These are phyloP conservation scores for Kondoa subrosea DNA, from an alignment of 768 basidiomycete species.

Conservation along the genomic window DNA sequence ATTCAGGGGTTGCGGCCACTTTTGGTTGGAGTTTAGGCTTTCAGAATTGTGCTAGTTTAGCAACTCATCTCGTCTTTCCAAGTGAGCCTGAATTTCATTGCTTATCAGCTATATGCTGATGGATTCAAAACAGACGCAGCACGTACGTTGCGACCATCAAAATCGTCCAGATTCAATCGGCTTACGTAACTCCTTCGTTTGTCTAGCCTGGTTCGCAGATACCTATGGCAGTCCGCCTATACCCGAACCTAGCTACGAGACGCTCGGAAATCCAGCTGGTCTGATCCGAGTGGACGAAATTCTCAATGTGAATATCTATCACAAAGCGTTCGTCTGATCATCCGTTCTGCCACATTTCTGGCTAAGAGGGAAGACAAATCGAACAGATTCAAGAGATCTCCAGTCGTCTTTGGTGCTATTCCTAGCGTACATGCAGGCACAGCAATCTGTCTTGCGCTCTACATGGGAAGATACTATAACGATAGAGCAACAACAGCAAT, in stretches of 20 bases:
- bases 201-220: neutral
- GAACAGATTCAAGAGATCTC: neutral
- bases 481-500: neutral
- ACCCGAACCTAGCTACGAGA: neutral
- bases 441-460: slow-evolving; percentile 1
- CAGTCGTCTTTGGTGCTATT: slow-evolving; percentile 2
- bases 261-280: slow-evolving; percentile 2
- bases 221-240: neutral
- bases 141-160: too few species aligned
- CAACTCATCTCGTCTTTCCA: slow-evolving; percentile 1
- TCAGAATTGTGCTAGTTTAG: neutral
- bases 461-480: neutral
- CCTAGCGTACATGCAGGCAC: neutral
- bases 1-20: neutral
- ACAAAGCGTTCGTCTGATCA: neutral
- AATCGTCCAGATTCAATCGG: too few species aligned
- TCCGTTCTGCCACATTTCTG: neutral
- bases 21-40: slow-evolving; percentile 4
- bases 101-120: neutral
- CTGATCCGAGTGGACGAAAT: slow-evolving; percentile 8
- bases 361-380: too few species aligned
- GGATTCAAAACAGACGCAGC: neutral
- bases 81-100: neutral
- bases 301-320: slow-evolving; percentile 6
- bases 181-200: neutral